Percentiles rank a stretch among this genome's conserved stretches.
phyloP scores from a whole-genome alignment of 768 basidiomycete genomes.

The Serendipita sp. region DNA sequence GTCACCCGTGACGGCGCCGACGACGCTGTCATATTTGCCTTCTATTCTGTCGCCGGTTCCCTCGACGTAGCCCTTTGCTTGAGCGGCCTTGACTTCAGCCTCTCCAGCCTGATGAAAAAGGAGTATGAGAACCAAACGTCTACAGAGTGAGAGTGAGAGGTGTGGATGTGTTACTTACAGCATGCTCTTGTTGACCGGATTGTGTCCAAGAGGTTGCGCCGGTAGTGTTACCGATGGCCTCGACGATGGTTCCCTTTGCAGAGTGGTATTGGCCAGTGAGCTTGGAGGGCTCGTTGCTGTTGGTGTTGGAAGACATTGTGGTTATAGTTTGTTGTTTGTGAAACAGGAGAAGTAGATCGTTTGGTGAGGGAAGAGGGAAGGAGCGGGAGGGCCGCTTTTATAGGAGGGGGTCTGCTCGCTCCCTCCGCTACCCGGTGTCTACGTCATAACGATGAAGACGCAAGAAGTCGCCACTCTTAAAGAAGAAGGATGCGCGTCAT shows the following conservation, averaged over 20 bases:
- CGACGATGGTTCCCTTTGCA: slow-evolving; percentile 20
- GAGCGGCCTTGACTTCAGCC: slow-evolving; percentile 13
- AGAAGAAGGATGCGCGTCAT: too few species aligned
- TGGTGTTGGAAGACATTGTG: not conserved
- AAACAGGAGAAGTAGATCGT: not conserved
- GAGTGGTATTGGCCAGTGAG: slow-evolving; percentile 29
- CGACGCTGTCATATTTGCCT: slow-evolving; percentile 38
- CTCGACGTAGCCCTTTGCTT: slow-evolving; percentile 31
- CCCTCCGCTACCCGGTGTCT: too few species aligned
- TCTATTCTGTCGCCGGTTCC: slow-evolving; percentile 28
- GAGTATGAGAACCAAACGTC: not conserved
- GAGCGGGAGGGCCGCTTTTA: too few species aligned
- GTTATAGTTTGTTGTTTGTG: not conserved
- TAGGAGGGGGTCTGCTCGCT: too few species aligned
- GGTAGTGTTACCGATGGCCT: slow-evolving; percentile 6
- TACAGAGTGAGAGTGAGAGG: not conserved
- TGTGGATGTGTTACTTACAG: slow-evolving; percentile 2
- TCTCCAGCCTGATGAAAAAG: slow-evolving; percentile 8
- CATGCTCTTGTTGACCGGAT: slow-evolving; percentile 35
- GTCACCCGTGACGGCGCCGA: slow-evolving; percentile 43
- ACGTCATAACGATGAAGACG: too few species aligned
- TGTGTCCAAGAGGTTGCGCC: slow-evolving; percentile 28
- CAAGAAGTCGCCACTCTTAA: too few species aligned
- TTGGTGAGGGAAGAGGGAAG: too few species aligned
- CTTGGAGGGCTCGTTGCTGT: slow-evolving; percentile 21